phyloP scores from a whole-genome alignment of 2,329 filamentous ascomycete species.

The Graphiopsis chlorocephala region DNA sequence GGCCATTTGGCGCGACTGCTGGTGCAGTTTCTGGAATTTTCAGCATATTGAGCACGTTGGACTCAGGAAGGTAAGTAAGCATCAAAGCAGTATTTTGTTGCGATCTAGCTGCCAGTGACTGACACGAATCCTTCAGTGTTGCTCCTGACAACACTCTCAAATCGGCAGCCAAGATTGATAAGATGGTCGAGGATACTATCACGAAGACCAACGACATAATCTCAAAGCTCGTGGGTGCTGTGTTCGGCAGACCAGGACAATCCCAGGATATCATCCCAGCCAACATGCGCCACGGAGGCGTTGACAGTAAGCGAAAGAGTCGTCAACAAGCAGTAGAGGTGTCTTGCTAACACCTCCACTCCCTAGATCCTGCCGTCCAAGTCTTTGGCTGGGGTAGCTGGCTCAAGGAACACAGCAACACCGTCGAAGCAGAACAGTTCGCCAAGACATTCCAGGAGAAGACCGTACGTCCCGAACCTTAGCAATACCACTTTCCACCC shows the following conservation, averaged over 20 bases:
- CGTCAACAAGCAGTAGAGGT: neutral
- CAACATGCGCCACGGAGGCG: neutral
- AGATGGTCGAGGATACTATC: neutral
- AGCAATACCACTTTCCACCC: neutral
- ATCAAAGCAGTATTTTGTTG: neutral
- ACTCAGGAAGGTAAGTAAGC: neutral
- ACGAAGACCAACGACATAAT: neutral
- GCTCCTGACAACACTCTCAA: neutral
- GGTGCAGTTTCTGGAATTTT: neutral
- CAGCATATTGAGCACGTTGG: neutral
- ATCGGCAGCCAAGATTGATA: neutral
- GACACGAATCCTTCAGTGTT: neutral
- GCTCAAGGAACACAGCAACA: neutral
- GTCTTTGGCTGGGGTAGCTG: conserved; percentile 7
- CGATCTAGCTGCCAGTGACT: neutral
- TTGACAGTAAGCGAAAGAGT: neutral
- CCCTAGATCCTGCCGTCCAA: neutral
- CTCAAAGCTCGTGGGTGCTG: neutral
- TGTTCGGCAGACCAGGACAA: neutral
- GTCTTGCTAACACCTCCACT: neutral
- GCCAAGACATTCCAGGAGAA: neutral
- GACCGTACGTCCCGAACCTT: neutral
- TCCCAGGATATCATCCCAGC: neutral
- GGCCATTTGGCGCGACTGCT: neutral
- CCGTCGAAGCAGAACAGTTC: neutral